Evolutionary conservation across 345 rosid genomes (phyloP).

Genomic region (Isatis tinctoria): DNA sequence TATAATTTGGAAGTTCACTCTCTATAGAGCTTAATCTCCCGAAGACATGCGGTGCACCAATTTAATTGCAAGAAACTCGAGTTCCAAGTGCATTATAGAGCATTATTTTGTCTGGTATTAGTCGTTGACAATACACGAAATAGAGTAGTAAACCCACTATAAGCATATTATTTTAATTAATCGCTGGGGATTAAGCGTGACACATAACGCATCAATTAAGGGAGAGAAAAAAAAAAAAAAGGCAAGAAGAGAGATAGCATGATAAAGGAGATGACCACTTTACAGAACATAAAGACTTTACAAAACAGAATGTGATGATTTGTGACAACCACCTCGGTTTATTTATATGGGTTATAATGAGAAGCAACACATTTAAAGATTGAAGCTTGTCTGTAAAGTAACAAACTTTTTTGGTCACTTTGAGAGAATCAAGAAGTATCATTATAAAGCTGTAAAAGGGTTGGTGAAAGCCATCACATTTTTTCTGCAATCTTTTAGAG

Average conservation of each 20-base stretch:
- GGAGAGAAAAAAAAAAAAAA: not conserved
- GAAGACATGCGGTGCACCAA: not conserved
- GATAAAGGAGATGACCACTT: conserved; percentile 15
- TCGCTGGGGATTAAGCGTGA: conserved; percentile 28
- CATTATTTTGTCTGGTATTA: not conserved
- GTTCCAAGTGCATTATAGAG: not conserved
- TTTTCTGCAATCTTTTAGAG: conserved; percentile 4
- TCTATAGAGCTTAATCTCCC: not conserved
- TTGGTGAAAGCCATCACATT: conserved; percentile 26
- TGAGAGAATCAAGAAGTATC: conserved; percentile 22
- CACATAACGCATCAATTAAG: conserved; percentile 26
- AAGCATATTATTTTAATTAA: not conserved
- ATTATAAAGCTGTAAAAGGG: conserved; percentile 30
- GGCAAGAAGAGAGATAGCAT: conserved; percentile 19
- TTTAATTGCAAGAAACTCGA: not conserved
- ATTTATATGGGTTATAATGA: conserved; percentile 14
- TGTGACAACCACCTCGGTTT: conserved; percentile 32
- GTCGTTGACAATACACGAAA: conserved; percentile 6
- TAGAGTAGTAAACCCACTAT: not conserved
- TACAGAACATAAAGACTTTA: conserved; percentile 32
- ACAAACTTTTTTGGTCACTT: conserved; percentile 20
- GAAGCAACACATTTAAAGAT: conserved; percentile 29
- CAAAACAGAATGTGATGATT: conserved; percentile 30
- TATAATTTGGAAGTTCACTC: not conserved
- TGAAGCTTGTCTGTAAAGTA: conserved; percentile 34